A percentile compares a stretch with the other conserved stretches of the same genome.
Evolutionary conservation across 306 rosid species (phyloP).

Genomic region (Macrotyloma uniflorum): DNA sequence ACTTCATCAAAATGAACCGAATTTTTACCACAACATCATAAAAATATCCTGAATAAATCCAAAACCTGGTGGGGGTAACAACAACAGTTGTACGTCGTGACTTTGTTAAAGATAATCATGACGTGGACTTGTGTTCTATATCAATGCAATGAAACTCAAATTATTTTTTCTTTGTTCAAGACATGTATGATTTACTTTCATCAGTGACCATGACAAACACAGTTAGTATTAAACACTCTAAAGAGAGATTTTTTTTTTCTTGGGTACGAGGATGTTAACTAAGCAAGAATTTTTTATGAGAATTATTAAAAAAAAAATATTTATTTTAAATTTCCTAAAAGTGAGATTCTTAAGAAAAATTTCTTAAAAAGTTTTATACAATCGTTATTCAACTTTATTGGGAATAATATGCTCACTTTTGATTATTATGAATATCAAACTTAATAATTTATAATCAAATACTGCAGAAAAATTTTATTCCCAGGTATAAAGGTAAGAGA

Average conservation of each 20-base stretch:
- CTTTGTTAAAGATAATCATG: slow-evolving; percentile 1
- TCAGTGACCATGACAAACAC: neutral
- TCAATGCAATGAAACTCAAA: neutral
- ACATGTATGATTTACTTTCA: neutral
- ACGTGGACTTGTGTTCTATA: neutral
- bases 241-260: neutral
- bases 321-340: neutral
- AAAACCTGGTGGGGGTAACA: neutral
- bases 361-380: neutral
- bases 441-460: neutral
- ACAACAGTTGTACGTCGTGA: neutral
- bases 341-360: neutral
- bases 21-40: neutral
- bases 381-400: neutral
- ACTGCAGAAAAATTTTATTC: neutral
- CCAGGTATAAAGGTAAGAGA: neutral
- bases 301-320: neutral
- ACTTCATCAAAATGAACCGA: slow-evolving; percentile 21
- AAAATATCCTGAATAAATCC: slow-evolving; percentile 26
- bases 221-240: neutral
- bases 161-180: neutral
- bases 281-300: neutral
- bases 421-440: no score
- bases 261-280: neutral
- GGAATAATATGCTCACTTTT: neutral